Evolutionary conservation across 805 yeast genomes (phyloP).

Genomic region (Isabelozyma rhagii): DNA sequence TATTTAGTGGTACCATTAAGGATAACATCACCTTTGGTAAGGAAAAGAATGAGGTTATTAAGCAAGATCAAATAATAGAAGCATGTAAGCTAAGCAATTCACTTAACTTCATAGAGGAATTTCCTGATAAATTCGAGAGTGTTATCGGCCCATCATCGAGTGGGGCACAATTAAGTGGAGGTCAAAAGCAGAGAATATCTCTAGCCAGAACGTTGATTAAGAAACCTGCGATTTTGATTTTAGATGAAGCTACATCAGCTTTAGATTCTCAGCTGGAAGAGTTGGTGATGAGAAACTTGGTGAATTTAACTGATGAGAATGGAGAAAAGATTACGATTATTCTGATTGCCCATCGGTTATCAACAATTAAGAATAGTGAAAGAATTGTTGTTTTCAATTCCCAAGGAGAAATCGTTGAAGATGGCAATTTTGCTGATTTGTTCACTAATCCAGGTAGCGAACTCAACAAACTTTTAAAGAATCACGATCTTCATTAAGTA

Average conservation of each 20-base stretch:
- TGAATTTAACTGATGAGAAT: constrained; percentile 18
- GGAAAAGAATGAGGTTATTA: constrained; percentile 45
- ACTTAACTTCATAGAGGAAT: constrained; percentile 58
- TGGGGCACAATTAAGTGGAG: constrained; percentile 82
- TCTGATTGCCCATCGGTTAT: constrained; percentile 86
- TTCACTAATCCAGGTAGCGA: constrained; percentile 25
- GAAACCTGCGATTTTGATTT: constrained; percentile 72
- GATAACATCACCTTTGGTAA: constrained; percentile 83
- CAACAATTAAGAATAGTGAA: constrained; percentile 82
- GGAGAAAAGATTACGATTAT: constrained; percentile 62
- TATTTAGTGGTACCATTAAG: constrained; percentile 80
- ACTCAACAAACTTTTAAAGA: constrained; percentile 34
- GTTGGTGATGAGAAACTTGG: constrained; percentile 71
- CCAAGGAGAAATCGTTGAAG: constrained; percentile 61
- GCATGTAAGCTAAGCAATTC: constrained; percentile 77
- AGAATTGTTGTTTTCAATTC: constrained; percentile 66
- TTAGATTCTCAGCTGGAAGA: constrained; percentile 86
- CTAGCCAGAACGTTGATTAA: constrained; percentile 82
- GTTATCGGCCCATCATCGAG: constrained; percentile 81
- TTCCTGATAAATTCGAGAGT: constrained; percentile 83
- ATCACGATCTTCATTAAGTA: not conserved
- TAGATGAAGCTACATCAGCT: constrained; percentile 96
- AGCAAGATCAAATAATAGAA: constrained; percentile 43
- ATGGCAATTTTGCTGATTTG: constrained; percentile 39
- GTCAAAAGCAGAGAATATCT: constrained; percentile 91